Base-by-base conservation (phyloP, 2,329 filamentous ascomycete genomes). In the Exophiala aquamarina region DNA sequence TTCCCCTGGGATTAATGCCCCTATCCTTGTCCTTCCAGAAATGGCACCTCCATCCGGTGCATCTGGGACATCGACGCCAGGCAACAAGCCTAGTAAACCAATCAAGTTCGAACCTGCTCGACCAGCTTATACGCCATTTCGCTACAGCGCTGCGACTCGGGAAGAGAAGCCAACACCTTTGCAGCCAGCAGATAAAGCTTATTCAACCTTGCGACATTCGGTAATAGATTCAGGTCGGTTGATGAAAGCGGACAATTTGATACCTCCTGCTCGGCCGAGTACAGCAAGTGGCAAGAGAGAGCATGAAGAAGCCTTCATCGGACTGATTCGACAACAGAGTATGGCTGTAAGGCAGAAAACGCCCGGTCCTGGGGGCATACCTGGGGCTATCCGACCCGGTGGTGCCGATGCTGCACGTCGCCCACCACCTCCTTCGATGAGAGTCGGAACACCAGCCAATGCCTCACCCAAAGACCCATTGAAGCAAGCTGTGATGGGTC, bases 281-380 rank as follows among this genome's bases (percentile, higher is more conserved):
- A 41, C 52, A 46, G 26, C 47, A 57, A 45, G 50, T 54, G 29
- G 50, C 49, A 17, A 57, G 42, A 61, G 58, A 39, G 65, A 70
- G 38, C 63, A 64, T 11, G 67, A 69, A 41, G 71, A 73, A 56
- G 72, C 70, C 2, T 74, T 74, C 46, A 61, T 74, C n/a, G 71
- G 71, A 4, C 58, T 74, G 9, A 70, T 74, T 23, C 61, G 71
- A 47, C 66, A 72, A 44, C 73, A 72, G 50, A 73, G 71, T 45
- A 65, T 55, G 46, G 51, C 56, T 33, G 46, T 54, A 11, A 53
- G 44, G 29, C 42, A 52, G 26, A 45, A 44, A 19, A 50, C 36
- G 7, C 45, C 45, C 2, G 39, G 41, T 61, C 65, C n/a, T 14
- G 11, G 11, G 18, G n/a, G 32, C 5, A 7, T 37, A 7, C 71